A percentile compares a stretch with the other conserved stretches of the same genome.
Evolutionary conservation across 352 stramenopile genomes (phyloP).

Genomic region (Pythium periplocum): DNA sequence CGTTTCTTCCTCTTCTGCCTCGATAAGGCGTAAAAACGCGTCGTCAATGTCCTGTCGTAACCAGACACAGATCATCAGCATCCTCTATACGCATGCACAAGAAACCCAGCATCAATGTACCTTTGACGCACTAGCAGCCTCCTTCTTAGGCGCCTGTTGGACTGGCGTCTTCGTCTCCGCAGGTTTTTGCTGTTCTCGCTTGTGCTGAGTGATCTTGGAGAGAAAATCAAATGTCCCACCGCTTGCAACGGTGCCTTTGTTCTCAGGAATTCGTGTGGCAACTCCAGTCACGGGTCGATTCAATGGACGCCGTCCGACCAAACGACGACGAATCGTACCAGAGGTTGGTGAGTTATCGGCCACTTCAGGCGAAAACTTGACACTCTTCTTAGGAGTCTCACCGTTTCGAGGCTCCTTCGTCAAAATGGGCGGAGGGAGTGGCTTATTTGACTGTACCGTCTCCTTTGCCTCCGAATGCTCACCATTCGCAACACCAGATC

Average conservation of each 20-base stretch:
- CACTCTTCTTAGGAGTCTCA: conserved; percentile 41
- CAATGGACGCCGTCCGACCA: no score
- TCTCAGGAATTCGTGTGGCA: conserved; percentile 18
- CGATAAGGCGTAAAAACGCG: conserved; percentile 68
- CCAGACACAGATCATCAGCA: no score
- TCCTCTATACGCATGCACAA: no score
- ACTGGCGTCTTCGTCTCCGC: no score
- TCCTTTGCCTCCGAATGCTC: no score
- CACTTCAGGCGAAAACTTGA: conserved; percentile 49
- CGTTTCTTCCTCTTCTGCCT: conserved; percentile 68
- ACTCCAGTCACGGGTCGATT: no score
- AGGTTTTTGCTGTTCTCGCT: no score
- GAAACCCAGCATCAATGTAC: no score
- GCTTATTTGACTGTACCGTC: neutral
- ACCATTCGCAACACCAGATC: no score
- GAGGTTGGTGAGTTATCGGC: neutral
- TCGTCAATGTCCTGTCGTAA: conserved; percentile 59
- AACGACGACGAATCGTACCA: no score
- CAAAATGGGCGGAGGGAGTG: conserved; percentile 12
- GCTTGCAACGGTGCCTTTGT: conserved; percentile 65
- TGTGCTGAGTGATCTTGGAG: conserved; percentile 52
- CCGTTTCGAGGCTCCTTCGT: conserved; percentile 13
- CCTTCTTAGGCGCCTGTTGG: no score
- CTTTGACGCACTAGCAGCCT: no score
- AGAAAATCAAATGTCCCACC: conserved; percentile 83